Evolutionary conservation across 257 asterid species (phyloP), one percentile per base, ranked within the genome.

Genomic region (Forsythia viridissima): DNA sequence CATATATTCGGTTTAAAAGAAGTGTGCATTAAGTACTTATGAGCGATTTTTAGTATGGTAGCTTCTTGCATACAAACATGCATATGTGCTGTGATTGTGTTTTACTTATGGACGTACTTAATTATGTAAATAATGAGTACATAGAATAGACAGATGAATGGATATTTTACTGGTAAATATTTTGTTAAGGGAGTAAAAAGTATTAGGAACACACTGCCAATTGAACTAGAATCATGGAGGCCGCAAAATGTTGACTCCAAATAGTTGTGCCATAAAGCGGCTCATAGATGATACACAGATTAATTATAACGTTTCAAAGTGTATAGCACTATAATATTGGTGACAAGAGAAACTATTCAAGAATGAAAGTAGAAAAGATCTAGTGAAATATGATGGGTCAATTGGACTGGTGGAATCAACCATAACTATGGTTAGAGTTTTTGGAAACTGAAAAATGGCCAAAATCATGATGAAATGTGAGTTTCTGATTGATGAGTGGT

Each of bases 1-100:
- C 48, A 67, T 70, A 30, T 38, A 37, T 57, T 44, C 21, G 38
- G 68, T 59, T 11, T 36, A 36, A 20, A 20, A 52, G 79, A 80
- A 38, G 76, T 39, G 67, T 69, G 65, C 71, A 71, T 76, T 30
- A 72, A 73, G 11, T 71, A 55, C 74, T 70, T 21, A 10, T 34
- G 61, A 16, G 66, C 12, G 75, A 68, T 67, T 42, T 55, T 11
- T 8, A 12, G 42, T 70, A 21, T 75, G 70, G 8, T 68, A 34
- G 75, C 70, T 39, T 24, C 52, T 63, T 52, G 75, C 42, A 51
- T 66, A 65, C 38, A 34, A 55, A 55, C 63, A 18, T 16, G 24
- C 9, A n/a, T 8, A 18, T n/a, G 24, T 6, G 3, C 63, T 55
- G 30, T 55, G 63, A 55, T n/a, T 18, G 24, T 55, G 9, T 55